Evolutionary conservation across 1,284 basidiomycete species (phyloP).

Genomic region (Schizophyllum commune): DNA sequence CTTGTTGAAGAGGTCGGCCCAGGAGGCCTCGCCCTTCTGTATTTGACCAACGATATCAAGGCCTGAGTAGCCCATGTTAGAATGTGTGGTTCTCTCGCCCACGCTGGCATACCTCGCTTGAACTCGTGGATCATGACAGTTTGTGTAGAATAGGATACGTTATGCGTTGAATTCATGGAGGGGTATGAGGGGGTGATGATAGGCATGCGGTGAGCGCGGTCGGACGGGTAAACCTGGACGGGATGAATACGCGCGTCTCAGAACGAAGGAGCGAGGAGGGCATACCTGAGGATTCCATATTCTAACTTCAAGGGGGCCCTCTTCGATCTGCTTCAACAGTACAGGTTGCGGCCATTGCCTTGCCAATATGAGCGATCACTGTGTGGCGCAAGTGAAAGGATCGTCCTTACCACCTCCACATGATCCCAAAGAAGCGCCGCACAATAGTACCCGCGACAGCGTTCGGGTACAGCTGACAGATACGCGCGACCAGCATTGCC

Average conservation of each 20-base stretch:
- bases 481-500: slow-evolving; percentile 96
- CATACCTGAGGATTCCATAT: slow-evolving; percentile 96
- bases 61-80: slow-evolving; percentile 35
- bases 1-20: slow-evolving; percentile 89
- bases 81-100: neutral
- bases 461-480: slow-evolving; percentile 98
- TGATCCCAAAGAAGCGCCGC: slow-evolving; percentile 94
- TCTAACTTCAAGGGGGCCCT: slow-evolving; percentile 86
- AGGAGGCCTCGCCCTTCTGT: slow-evolving; percentile 76
- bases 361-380: slow-evolving; percentile 5
- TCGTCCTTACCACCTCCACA: slow-evolving; percentile 81
- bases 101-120: slow-evolving; percentile 61
- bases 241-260: slow-evolving; percentile 4
- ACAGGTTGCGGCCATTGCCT: slow-evolving; percentile 99
- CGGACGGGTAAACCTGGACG: slow-evolving; percentile 80
- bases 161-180: slow-evolving; percentile 99
- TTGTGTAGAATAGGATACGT: slow-evolving; percentile 93
- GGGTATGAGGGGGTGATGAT: slow-evolving; percentile 99
- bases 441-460: slow-evolving; percentile 93
- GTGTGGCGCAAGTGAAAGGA: neutral
- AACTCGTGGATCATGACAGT: slow-evolving; percentile 97
- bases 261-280: neutral
- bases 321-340: slow-evolving; percentile 92
- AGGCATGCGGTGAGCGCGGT: slow-evolving; percentile 97
- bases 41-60: slow-evolving; percentile 92